Percentiles rank a stretch among this genome's conserved stretches.
phyloP scores from a whole-genome alignment of 257 asterid genomes.

The Vinca minor region DNA sequence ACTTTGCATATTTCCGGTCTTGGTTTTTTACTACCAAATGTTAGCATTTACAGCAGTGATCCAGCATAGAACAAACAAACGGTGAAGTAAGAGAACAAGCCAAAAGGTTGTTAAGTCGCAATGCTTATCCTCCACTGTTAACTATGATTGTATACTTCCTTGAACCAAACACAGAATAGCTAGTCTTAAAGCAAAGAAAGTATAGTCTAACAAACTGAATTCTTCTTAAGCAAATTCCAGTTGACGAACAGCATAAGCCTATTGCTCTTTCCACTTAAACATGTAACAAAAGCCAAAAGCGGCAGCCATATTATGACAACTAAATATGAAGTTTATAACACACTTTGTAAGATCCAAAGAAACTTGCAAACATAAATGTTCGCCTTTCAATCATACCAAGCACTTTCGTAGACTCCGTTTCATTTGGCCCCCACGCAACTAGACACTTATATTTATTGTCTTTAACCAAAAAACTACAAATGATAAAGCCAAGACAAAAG shows the following conservation, averaged over 20 bases:
- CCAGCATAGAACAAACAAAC: background rate
- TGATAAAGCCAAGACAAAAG: background rate
- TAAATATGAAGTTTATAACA: too few relatives aligned
- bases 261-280: background rate
- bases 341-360: too few relatives aligned
- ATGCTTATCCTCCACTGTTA: background rate
- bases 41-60: background rate
- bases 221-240: slow-evolving; percentile 2
- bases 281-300: background rate
- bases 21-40: background rate
- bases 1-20: background rate
- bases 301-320: too few relatives aligned
- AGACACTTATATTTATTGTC: background rate
- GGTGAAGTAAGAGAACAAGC: background rate
- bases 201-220: background rate
- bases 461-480: background rate
- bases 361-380: background rate
- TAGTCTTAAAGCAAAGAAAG: background rate
- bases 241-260: background rate
- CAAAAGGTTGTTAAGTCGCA: background rate
- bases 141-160: background rate
- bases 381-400: background rate
- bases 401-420: background rate
- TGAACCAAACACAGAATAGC: background rate
- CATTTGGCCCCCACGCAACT: background rate